Base-by-base conservation (phyloP, 306 rosid genomes). In the Vigna hirtella region DNA sequence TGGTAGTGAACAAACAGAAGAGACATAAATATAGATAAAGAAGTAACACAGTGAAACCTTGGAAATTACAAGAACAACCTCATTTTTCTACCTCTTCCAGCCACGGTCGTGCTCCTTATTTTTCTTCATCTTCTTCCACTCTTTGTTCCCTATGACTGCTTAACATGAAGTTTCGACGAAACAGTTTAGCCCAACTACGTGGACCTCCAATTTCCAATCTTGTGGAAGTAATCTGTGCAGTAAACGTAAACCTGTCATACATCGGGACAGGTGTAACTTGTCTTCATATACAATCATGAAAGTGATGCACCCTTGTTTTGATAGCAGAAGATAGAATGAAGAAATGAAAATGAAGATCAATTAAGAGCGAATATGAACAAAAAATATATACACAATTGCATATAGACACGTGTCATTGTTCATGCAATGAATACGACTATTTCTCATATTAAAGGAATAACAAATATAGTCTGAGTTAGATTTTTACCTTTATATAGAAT, bases 31-130 rank as follows among this genome's bases (percentile, higher is more conserved):
- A 32, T 57, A 10, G 47, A 42, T 9, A 42, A 42, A 57, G 18
- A 16, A 36, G 48, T 1, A 18, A 45, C 6, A 3, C 1, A 24
- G 20, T 1, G 11, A 45, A 47, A 55, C 13, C 36, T n/a, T 38
- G 52, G 85, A 77, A 62, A 48, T 51, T 74, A 38, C 84, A 16
- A 32, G 36, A 66, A 77, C 72, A 77, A 22, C 87, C 68, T n/a
- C 1, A 43, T 66, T 20, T 63, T n/a, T 77, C 77, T 38, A 67
- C 79, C 57, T 45, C 9, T 38, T 73, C 47, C 74, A 66, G 32
- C 57, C 12, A n/a, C 61, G 5, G 11, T 7, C 26, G 5, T 17
- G 1, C n/a, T 17, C 28, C 28, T 17, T 18, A 7, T 8, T 53
- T 16, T 52, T 16, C 10, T 40, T 22, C 45, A 40, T 40, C 12